These are phyloP conservation scores for Clathrospora elynae DNA, from an alignment of 2,329 filamentous ascomycete species.

Conservation along the genomic window DNA sequence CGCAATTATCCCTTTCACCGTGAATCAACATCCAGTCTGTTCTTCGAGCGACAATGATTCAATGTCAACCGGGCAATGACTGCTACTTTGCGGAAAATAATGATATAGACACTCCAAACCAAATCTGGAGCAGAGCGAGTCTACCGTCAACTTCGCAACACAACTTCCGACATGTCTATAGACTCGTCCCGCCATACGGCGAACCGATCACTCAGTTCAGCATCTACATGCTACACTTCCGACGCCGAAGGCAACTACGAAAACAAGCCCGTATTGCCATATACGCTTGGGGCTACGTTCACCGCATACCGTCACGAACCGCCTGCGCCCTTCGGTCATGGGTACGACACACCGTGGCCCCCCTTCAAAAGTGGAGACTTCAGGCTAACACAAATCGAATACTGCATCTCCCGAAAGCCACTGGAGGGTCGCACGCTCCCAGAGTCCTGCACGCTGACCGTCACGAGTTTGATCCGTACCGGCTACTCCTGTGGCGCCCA, in stretches of 20 bases:
- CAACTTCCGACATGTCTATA: too few species aligned
- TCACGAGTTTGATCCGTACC: constrained; percentile 4
- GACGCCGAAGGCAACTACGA: neutral
- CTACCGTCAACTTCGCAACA: too few species aligned
- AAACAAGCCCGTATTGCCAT: constrained; percentile 5
- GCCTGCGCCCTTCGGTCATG: constrained; percentile 6
- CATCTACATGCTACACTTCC: neutral
- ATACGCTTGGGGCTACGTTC: constrained; percentile 5
- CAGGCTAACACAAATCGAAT: constrained; percentile 4
- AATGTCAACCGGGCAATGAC: too few species aligned
- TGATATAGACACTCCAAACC: too few species aligned
- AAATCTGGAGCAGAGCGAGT: too few species aligned
- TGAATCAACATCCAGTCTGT: too few species aligned
- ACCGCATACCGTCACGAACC: constrained; percentile 4
- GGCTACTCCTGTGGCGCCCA: constrained; percentile 7
- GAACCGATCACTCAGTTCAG: too few species aligned
- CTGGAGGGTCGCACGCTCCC: neutral
- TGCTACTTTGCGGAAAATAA: too few species aligned
- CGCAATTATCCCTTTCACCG: too few species aligned
- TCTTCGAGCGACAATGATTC: too few species aligned
- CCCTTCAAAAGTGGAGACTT: constrained; percentile 1
- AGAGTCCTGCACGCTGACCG: neutral
- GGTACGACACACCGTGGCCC: constrained; percentile 2
- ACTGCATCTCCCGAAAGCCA: constrained; percentile 2
- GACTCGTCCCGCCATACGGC: too few species aligned